Base-by-base conservation (phyloP, 148 eudicot genomes). In the Drosera capensis region DNA sequence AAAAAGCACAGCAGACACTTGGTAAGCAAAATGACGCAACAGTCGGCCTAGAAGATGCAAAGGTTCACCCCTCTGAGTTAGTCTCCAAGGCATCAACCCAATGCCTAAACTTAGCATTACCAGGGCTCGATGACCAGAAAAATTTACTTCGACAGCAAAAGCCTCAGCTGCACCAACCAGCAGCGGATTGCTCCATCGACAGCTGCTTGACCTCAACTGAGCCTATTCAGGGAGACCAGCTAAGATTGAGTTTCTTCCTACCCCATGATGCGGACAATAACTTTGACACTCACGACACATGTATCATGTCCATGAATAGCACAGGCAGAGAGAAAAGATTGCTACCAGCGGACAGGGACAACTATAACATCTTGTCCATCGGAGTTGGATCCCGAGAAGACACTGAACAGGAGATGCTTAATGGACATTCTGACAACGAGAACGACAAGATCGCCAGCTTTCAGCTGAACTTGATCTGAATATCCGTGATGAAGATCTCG, bases 1-100 rank as follows among this genome's bases (percentile, higher is more conserved):
- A 86, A 60, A 86, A 82, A 54, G 96, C 96, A 26, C 79, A 82
- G 46, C 85, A 86, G 28, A 82, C 96, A 1, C 77, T 86, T 2
- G 94, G 82, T 42, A 74, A 66, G 60, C 94, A 86, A 40, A 73
- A 86, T 48, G 55, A 71, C 26, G 96, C 87, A 7, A 51, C 73
- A 17, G 77, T 73, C 13, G 87, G 87, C 40, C 46, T 81, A 22
- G 96, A 86, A 51, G 87, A 80, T 30, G 81, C 96, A 9, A 86
- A 78, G 62, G 71, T 68, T 49, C 93, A 75, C 46, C 57, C 81
- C 38, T 81, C 93, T n/a, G 93, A 86, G 53, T 22, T 82, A 23
- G 92, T 72, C 8, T 72, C 93, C 16, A 81, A 71, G 64, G 93
- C 75, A 23, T 86, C 93, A 3, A 59, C 65, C 44, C 80, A 81